Evolutionary conservation across 441 rosid species (phyloP), one percentile per base, ranked within the genome.

Genomic region (Euphorbia celastroides): DNA sequence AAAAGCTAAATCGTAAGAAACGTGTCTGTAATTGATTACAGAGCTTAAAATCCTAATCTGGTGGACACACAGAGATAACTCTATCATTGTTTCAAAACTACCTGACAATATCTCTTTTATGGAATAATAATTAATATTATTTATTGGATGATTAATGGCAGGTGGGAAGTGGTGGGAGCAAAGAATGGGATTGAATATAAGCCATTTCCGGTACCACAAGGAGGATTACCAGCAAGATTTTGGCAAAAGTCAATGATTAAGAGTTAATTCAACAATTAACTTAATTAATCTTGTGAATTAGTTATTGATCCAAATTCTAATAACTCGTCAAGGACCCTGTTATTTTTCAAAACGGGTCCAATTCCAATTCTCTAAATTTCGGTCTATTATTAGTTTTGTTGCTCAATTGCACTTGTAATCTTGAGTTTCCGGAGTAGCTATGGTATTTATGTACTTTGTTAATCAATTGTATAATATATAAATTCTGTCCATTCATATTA

Each of bases 191-290:
- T 89, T 70, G 85, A 91, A 59, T 88, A 91, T 70, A 76, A 86
- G 36, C 99, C 99, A 72, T 93, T 93, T 67, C 99, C 97, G 13
- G 84, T 93, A 46, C 99, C 96, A 59, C 75, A 56, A 58, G 74
- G 79, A 31, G 94, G 99, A 26, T 90, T 93, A 38, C 96, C 83
- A 0, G 84, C 89, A 52, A 86, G 85, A 81, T 84, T 86, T 84
- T 80, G 84, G 83, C 81, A 62, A 75, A 71, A 68, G 12, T 42
- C 55, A 14, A 26, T 22, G 26, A 26, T 12, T 32, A 6, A 44
- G 9, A 11, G n/a, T n/a, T n/a, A n/a, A 12, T 25, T 22, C 17
- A 22, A 8, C 19, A 16, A n/a, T 17, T 48, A 48, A 10, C 4
- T 48, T 48, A 48, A 48, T 48, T 48, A 48, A 48, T 19, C n/a